Evolutionary conservation across 257 asterid genomes (phyloP).

Genomic region (Ocimum tenuiflorum): DNA sequence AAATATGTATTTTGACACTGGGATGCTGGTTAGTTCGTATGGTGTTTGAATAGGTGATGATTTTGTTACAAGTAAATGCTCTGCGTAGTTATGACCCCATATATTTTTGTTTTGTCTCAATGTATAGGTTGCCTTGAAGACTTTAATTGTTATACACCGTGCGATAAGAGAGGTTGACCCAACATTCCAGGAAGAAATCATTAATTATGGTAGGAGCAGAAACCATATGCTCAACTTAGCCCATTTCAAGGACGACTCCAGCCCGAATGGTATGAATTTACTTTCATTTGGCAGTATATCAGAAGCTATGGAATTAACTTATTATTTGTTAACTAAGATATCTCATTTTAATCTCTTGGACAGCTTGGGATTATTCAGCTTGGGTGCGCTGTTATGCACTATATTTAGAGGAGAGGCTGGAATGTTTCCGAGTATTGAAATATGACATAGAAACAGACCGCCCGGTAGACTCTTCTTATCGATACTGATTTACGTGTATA

Average conservation of each 20-base stretch:
- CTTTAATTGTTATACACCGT: constrained; percentile 89
- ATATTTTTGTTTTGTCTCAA: not conserved
- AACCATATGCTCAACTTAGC: constrained; percentile 83
- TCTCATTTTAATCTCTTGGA: constrained; percentile 16
- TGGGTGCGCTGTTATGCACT: constrained; percentile 91
- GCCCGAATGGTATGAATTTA: constrained; percentile 66
- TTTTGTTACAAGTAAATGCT: not conserved
- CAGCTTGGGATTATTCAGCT: constrained; percentile 99
- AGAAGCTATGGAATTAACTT: constrained; percentile 1
- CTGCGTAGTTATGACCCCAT: constrained; percentile 1
- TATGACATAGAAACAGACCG: constrained; percentile 81
- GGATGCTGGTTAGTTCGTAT: not conserved
- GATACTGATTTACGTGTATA: not conserved
- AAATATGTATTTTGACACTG: not conserved
- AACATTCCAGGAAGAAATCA: constrained; percentile 87
- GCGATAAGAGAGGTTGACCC: constrained; percentile 96
- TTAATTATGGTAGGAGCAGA: constrained; percentile 77
- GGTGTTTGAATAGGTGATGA: not conserved
- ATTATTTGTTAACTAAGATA: constrained; percentile 9
- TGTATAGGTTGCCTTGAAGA: constrained; percentile 88
- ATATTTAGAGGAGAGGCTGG: constrained; percentile 94
- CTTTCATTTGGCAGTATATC: not conserved
- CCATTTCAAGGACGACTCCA: constrained; percentile 94
- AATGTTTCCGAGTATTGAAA: constrained; percentile 77
- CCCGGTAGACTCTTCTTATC: constrained; percentile 32